Base-by-base conservation (phyloP, 2,329 filamentous ascomycete genomes). In the Alternaria gansuensis region DNA sequence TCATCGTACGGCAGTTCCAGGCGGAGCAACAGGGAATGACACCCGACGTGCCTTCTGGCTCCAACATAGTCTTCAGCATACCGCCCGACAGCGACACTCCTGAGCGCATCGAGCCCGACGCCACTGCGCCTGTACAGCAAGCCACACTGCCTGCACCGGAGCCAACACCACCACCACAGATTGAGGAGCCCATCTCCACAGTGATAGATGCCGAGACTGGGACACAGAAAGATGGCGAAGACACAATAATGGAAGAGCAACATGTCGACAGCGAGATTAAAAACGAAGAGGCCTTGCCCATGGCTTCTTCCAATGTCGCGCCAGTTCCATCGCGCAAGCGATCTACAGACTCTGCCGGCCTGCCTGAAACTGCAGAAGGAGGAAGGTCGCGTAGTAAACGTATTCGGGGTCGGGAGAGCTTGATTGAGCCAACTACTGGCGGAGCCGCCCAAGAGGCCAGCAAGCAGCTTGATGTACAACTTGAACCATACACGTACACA, bases 381-480 rank as follows among this genome's bases (percentile, higher is more conserved):
- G 82, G 82, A 21, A 81, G 87, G 46, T 77, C 79, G 11, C 86
- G 86, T 67, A 88, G 86, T 71, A 86, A 87, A 67, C 82, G 87
- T 34, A 83, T 87, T 17, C 83, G 86, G 51, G 85, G 85, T 29
- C 82, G 87, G 60, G 86, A 88, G 62, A 84, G 84, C 8, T 79
- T 83, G 49, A 80, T 78, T 6, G 84, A 86, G 31, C 73, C 74
- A 28, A 70, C 75, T 14, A 70, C 77, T 10, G 81, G 81, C 31
- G 82, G 83, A 36, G 75, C 80, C 14, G 75, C 79, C 28, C 82
- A 84, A 39, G 85, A 87, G 59, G 79, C 80, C 44, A 78, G 78
- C 17, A 85, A 82, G 68, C 82, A 85, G 64, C 83, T 83, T 57
- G 82, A 85, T 63, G 81, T 85, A 54, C 83, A 84, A 46, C 75